These are phyloP conservation scores for Trypanosoma conorhini DNA, from an alignment of 208 protist species.

Conservation along the genomic window DNA sequence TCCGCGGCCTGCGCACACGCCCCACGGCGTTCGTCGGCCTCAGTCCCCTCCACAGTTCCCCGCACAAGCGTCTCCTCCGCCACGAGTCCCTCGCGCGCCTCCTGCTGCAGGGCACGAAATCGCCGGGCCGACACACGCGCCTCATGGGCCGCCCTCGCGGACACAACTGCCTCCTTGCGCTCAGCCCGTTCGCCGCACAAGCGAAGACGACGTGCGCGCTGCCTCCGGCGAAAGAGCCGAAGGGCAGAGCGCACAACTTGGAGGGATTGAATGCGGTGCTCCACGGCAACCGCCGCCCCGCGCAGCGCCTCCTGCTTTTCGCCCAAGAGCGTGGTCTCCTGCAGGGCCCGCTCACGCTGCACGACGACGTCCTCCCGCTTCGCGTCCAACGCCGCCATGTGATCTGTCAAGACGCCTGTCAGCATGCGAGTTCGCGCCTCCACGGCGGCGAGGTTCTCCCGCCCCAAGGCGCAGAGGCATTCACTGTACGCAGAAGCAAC, in stretches of 20 bases:
- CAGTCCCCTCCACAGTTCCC: constrained; percentile 11
- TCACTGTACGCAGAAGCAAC: constrained; percentile 5
- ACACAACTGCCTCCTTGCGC: neutral
- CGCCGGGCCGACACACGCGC: constrained; percentile 27
- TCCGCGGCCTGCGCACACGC: neutral
- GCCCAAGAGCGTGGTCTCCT: neutral
- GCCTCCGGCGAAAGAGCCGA: neutral
- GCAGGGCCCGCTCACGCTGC: constrained; percentile 7
- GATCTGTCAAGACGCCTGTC: neutral
- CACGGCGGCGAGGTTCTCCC: neutral
- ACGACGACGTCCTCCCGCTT: neutral
- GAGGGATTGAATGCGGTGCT: neutral
- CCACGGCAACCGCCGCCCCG: neutral
- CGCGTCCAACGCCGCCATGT: neutral
- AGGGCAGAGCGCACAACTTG: constrained; percentile 4
- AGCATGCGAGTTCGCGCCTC: neutral
- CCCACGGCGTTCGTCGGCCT: constrained; percentile 8
- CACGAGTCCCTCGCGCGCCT: constrained; percentile 36
- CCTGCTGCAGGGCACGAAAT: constrained; percentile 22
- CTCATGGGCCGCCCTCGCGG: constrained; percentile 18
- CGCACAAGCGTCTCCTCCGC: constrained; percentile 58
- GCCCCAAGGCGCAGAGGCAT: neutral
- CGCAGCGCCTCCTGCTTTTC: constrained; percentile 11
- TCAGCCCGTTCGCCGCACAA: constrained; percentile 1
- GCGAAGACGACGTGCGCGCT: neutral